Conservation (phyloP, 2,329 filamentous ascomycete genomes). For the Neonectria hederae region DNA sequence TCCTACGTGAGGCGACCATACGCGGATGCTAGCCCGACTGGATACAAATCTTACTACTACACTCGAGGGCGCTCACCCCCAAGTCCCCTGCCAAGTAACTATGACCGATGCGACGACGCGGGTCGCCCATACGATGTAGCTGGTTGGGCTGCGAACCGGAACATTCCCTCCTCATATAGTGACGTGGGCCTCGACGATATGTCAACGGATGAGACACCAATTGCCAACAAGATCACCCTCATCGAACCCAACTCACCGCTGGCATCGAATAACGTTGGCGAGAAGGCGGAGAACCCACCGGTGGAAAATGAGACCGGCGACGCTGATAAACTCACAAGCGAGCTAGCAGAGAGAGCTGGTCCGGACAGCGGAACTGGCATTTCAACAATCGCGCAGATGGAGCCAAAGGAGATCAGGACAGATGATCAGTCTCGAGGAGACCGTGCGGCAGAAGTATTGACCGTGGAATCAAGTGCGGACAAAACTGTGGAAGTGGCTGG, state of each 20-base stretch:
- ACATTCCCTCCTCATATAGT: slow-evolving; percentile 53
- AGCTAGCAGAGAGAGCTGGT: background rate
- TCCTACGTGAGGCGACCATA: slow-evolving; percentile 52
- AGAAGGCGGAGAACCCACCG: background rate
- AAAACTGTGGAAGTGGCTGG: background rate
- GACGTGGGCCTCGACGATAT: slow-evolving; percentile 43
- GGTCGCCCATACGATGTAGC: slow-evolving; percentile 43
- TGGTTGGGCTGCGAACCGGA: slow-evolving; percentile 51
- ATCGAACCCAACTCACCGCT: slow-evolving; percentile 24
- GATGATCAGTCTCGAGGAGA: background rate
- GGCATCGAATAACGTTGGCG: slow-evolving; percentile 23
- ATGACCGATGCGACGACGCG: slow-evolving; percentile 48
- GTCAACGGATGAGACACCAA: slow-evolving; percentile 33
- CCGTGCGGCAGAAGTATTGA: background rate
- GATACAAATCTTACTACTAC: slow-evolving; percentile 57
- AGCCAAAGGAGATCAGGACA: background rate
- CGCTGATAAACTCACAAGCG: background rate
- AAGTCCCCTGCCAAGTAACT: slow-evolving; percentile 58
- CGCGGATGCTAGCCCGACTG: slow-evolving; percentile 46
- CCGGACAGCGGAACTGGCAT: background rate
- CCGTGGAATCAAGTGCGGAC: background rate
- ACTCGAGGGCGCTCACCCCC: slow-evolving; percentile 64
- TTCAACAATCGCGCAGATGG: background rate
- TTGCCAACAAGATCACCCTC: slow-evolving; percentile 28
- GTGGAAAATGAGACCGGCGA: slow-evolving; percentile 17